Percentiles rank a stretch among this genome's conserved stretches.
Evolutionary conservation across 345 rosid species (phyloP).

Genomic region (Crucihimalaya himalaica): DNA sequence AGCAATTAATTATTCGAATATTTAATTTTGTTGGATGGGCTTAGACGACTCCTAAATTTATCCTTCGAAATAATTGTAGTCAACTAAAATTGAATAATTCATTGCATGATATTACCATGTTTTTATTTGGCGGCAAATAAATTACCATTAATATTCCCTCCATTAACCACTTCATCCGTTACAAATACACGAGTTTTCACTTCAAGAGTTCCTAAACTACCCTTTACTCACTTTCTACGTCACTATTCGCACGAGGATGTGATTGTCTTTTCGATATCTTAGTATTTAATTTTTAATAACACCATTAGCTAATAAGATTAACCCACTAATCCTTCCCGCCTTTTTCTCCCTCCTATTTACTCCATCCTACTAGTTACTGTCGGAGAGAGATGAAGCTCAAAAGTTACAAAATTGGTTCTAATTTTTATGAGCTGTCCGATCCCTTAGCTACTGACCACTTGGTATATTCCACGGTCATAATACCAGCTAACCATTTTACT

Average conservation of each 20-base stretch:
- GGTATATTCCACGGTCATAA: slow-evolving; percentile 13
- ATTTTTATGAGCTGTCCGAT: slow-evolving; percentile 16
- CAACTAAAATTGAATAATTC: slow-evolving; percentile 24
- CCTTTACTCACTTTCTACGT: not conserved
- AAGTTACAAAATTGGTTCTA: slow-evolving; percentile 21
- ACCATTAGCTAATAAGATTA: slow-evolving; percentile 1
- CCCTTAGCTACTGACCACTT: slow-evolving; percentile 1
- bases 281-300: not conserved
- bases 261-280: slow-evolving; percentile 2
- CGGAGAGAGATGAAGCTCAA: slow-evolving; percentile 26
- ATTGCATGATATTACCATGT: slow-evolving; percentile 16
- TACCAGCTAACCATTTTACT: not conserved
- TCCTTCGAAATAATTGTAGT: slow-evolving; percentile 24
- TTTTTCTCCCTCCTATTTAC: not conserved
- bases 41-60: slow-evolving; percentile 22
- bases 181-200: slow-evolving; percentile 1
- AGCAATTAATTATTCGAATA: not conserved
- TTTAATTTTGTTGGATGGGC: not conserved
- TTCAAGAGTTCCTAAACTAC: not conserved
- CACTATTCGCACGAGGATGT: not conserved
- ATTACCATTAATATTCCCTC: slow-evolving; percentile 21
- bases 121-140: slow-evolving; percentile 21
- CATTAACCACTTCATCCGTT: slow-evolving; percentile 32
- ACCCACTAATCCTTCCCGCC: slow-evolving; percentile 28
- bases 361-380: slow-evolving; percentile 12